phyloP scores from a whole-genome alignment of 768 basidiomycete species.

The Lanmaoa pseudosensibilis region DNA sequence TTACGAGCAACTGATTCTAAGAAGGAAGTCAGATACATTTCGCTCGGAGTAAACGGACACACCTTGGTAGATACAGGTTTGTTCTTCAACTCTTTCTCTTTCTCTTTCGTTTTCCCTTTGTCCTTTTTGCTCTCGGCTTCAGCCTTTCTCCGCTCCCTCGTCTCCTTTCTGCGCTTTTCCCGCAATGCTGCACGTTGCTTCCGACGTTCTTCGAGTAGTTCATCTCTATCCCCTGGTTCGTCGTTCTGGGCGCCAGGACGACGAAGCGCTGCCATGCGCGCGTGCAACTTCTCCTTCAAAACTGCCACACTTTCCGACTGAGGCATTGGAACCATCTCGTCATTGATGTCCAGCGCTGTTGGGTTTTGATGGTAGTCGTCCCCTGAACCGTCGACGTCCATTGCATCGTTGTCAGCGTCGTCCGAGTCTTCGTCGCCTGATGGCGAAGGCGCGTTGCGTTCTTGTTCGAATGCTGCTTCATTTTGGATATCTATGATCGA shows the following conservation, averaged over 20 bases:
- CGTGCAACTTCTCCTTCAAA: slow-evolving; percentile 73
- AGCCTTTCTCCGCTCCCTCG: slow-evolving; percentile 73
- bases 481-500: slow-evolving; percentile 71
- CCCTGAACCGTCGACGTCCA: slow-evolving; percentile 35
- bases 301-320: slow-evolving; percentile 57
- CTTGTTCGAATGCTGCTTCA: slow-evolving; percentile 40
- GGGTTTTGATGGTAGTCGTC: neutral
- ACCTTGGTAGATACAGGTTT: slow-evolving; percentile 58
- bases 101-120: slow-evolving; percentile 48
- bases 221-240: slow-evolving; percentile 71
- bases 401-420: slow-evolving; percentile 14
- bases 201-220: slow-evolving; percentile 77
- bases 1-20: slow-evolving; percentile 73
- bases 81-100: slow-evolving; percentile 43
- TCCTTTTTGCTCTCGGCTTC: slow-evolving; percentile 60
- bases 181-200: slow-evolving; percentile 76
- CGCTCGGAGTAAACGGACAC: slow-evolving; percentile 9
- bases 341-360: slow-evolving; percentile 1
- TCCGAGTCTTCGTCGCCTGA: slow-evolving; percentile 30
- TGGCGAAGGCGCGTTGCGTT: slow-evolving; percentile 30
- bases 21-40: neutral
- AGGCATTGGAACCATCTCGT: slow-evolving; percentile 62
- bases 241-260: slow-evolving; percentile 36
- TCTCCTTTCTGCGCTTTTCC: slow-evolving; percentile 82
- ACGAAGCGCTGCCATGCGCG: slow-evolving; percentile 70